phyloP scores from a whole-genome alignment of 257 asterid genomes.

The Anisodus acutangulus region DNA sequence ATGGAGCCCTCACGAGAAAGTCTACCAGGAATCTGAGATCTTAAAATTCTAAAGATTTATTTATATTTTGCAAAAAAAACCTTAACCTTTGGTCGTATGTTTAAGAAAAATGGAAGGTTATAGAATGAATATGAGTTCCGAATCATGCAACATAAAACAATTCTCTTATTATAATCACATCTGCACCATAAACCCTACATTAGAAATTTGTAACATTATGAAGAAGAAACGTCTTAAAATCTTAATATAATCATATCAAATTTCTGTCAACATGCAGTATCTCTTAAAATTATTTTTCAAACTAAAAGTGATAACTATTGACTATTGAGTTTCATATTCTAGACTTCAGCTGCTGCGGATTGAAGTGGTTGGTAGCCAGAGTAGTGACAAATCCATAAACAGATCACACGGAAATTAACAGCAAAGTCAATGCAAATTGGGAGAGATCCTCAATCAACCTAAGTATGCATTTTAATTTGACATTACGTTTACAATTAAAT shows the following conservation, averaged over 20 bases:
- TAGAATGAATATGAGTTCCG: neutral
- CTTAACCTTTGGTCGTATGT: neutral
- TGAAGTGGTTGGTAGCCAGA: neutral
- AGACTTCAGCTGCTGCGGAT: slow-evolving; percentile 6
- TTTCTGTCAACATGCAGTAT: neutral
- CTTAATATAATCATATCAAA: neutral
- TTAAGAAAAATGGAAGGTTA: neutral
- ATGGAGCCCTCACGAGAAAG: neutral
- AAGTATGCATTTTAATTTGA: neutral
- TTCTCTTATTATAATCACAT: slow-evolving; percentile 12
- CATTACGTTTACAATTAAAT: neutral
- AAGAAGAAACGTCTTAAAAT: slow-evolving; percentile 2
- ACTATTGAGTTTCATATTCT: no score
- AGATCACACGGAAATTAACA: neutral
- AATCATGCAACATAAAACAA: neutral
- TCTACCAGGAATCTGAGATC: neutral
- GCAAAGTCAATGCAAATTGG: neutral
- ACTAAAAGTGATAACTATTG: neutral
- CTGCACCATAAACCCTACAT: neutral
- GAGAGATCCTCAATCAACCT: slow-evolving; percentile 13
- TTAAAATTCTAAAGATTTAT: neutral
- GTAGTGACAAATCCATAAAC: neutral
- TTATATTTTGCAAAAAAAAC: neutral
- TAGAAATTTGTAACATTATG: neutral
- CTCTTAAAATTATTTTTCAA: neutral